A percentile compares a stretch with the other conserved stretches of the same genome.
These are phyloP conservation scores for Citrullus mucosospermus DNA, from an alignment of 306 rosid species.

Conservation along the genomic window DNA sequence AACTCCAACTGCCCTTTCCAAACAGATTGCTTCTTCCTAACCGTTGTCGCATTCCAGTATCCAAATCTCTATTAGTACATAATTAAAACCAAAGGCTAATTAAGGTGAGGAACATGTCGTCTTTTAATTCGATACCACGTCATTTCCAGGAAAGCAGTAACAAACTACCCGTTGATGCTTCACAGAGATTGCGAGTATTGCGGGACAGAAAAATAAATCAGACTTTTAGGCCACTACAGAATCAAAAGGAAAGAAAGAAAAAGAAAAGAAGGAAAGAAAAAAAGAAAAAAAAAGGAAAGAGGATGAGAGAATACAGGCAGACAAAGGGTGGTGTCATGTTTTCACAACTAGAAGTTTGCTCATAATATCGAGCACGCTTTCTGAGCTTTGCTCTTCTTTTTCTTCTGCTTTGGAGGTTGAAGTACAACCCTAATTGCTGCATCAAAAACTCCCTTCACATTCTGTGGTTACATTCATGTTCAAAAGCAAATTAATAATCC, in stretches of 20 bases:
- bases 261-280: slow-evolving; percentile 10
- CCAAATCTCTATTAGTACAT: not conserved
- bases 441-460: slow-evolving; percentile 90
- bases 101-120: not conserved
- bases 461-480: slow-evolving; percentile 30
- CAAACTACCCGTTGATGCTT: slow-evolving; percentile 46
- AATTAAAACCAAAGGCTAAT: not conserved
- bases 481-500: slow-evolving; percentile 4
- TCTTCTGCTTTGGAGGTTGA: slow-evolving; percentile 99
- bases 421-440: slow-evolving; percentile 96
- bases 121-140: slow-evolving; percentile 35
- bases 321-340: slow-evolving; percentile 27
- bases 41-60: not conserved
- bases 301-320: slow-evolving; percentile 27
- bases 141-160: slow-evolving; percentile 32
- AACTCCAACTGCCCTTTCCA: slow-evolving; percentile 1
- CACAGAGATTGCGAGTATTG: slow-evolving; percentile 44
- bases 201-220: slow-evolving; percentile 31
- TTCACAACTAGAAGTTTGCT: slow-evolving; percentile 33
- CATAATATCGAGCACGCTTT: slow-evolving; percentile 97
- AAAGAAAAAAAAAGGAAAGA: slow-evolving; percentile 12
- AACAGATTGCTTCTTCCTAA: not conserved
- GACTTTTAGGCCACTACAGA: slow-evolving; percentile 52
- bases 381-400: slow-evolving; percentile 85
- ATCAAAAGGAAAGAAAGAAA: slow-evolving; percentile 15